Base-by-base conservation (phyloP, 108 stramenopile species). In the Asterionellopsis glacialis region DNA sequence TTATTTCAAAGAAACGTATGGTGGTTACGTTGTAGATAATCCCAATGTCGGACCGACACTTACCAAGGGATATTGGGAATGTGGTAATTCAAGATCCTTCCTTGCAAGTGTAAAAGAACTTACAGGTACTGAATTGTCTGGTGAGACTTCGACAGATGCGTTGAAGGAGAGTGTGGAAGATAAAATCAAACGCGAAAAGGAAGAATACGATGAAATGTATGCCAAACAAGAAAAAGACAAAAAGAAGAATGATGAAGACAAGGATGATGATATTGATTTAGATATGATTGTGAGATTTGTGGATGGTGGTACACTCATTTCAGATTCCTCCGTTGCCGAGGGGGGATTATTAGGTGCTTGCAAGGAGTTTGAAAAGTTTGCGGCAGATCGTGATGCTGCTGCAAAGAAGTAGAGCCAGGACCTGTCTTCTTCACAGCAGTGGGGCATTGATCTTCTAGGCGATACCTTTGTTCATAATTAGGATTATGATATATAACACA, bases 11-110 rank as follows among this genome's bases (percentile, higher is more conserved):
- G 65, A 76, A 49, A 67, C 69, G 18, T 70, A 88, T 58, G 76
- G 79, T 58, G 76, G 79, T 21, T 80, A 56, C 66, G 75, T 88
- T 42, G 79, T 84, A 27, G 87, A 88, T 52, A 85, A 88, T 51
- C 83, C 83, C 15, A 69, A 68, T 11, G 75, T 88, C 16, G 87
- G 87, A 16, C 81, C 81, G 3, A 78, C 75, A 7, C 59, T 88
- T 12, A 60, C 72, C 14, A 52, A 66, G 4, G 68, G 70, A 2
- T 88, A 82, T 44, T 88, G 87, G 87, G 66, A 73, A 41, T 70
- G 67, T 28, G 87, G 87, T 23, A 88, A 88, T 60, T 80, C 79
- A 24, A 66, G 65, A 42, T 76, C 77, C 12, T 88, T 88, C 48
- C 74, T 88, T 19, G 68, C 74, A 22, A 61, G 84, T 57, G 87